Evolutionary conservation across 164 flowering plant genomes (phyloP).

Genomic region (Vitis riparia): DNA sequence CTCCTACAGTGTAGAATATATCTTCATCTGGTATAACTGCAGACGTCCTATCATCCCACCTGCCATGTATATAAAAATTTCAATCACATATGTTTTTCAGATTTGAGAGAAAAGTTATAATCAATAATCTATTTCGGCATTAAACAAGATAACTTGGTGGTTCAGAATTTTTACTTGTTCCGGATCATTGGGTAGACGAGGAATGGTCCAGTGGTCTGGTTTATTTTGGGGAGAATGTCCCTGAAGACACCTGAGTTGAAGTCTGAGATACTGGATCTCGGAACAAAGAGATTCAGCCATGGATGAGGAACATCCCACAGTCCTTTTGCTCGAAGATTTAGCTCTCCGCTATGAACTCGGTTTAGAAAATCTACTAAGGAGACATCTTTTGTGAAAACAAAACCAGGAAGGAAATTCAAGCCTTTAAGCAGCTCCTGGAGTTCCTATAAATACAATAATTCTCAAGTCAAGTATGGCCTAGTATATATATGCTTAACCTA

Average conservation of each 20-base stretch:
- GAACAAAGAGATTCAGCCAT: slow-evolving; percentile 83
- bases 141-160: neutral
- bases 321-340: slow-evolving; percentile 55
- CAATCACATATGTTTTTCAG: neutral
- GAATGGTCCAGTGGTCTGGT: slow-evolving; percentile 43
- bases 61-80: slow-evolving; percentile 21
- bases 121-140: no score
- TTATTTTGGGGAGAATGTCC: slow-evolving; percentile 44
- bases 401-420: slow-evolving; percentile 42
- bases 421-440: slow-evolving; percentile 38
- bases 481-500: no score
- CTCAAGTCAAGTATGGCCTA: no score
- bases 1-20: slow-evolving; percentile 67
- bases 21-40: slow-evolving; percentile 79
- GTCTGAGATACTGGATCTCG: slow-evolving; percentile 56
- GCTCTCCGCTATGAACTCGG: slow-evolving; percentile 62
- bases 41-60: slow-evolving; percentile 82
- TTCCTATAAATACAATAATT: slow-evolving; percentile 39
- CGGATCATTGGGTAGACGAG: slow-evolving; percentile 70
- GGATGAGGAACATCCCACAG: slow-evolving; percentile 92
- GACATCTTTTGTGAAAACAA: slow-evolving; percentile 53
- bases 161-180: slow-evolving; percentile 46
- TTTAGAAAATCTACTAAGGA: slow-evolving; percentile 56
- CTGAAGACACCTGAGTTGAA: slow-evolving; percentile 58
- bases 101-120: no score